Evolutionary conservation across 495 filamentous ascomycete genomes (phyloP), one percentile per base, ranked within the genome.

Genomic region (Choiromyces venosus): DNA sequence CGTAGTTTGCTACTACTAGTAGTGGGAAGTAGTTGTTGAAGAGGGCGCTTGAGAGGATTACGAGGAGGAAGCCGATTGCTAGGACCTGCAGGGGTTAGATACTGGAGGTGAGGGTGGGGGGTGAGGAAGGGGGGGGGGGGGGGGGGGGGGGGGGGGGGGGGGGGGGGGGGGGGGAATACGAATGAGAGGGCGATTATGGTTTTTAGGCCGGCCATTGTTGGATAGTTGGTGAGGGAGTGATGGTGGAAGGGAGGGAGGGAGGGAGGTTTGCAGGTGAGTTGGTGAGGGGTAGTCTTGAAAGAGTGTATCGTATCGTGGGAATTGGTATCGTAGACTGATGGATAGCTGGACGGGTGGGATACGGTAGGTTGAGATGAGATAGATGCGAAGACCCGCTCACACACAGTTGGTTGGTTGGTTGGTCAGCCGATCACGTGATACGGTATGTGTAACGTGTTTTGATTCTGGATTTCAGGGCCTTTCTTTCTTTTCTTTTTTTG

Each of bases 171-270:
- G 56, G 38, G 77, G 73, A 87, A 39, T 87, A 92, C 93, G 85
- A 97, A 97, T 76, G 94, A 97, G 78, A 97, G 92, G 70, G 91
- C 91, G 84, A 97, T 97, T 85, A 97, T 97, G 78, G 94, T 97
- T 83, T 96, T 95, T 75, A 97, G 89, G 82, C 93, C 93, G 78
- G 89, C 88, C 92, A 95, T 96, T 9, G 3, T 88, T 91, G 82
- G 78, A 83, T 75, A 78, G 82, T 64, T 71, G 61, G 42, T 74
- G 44, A 65, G 66, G 46, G 18, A 14, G 65, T 42, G 40, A 29
- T 39, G 44, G 36, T 21, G 18, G 35, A 69, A 68, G 70, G 76
- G 6, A 19, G 2, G 9, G 21, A 14, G 4, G 19, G 65, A 18
- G 65, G 10, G 33, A 39, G 12, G 0, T 2, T 21, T 21, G 46